Evolutionary conservation across 2,329 filamentous ascomycete genomes (phyloP).

Genomic region (Catunica adiposa): DNA sequence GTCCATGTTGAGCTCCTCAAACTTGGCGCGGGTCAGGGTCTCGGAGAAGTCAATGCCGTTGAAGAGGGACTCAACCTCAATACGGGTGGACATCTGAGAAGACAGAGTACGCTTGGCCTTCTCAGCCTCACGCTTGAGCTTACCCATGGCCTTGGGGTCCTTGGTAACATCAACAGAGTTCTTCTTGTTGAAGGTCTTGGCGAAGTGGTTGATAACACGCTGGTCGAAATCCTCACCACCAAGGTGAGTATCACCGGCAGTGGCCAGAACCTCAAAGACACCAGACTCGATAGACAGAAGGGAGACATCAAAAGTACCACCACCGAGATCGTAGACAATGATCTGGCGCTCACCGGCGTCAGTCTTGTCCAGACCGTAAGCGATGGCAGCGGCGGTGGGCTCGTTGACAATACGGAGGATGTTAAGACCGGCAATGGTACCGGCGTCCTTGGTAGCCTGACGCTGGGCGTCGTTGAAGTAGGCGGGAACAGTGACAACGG

Average conservation of each 20-base stretch:
- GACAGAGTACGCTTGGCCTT: constrained; percentile 98
- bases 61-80: constrained; percentile 95
- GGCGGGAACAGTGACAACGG: constrained; percentile 84
- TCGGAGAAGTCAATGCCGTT: constrained; percentile 96
- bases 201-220: constrained; percentile 88
- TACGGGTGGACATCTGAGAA: constrained; percentile 80
- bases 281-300: constrained; percentile 82
- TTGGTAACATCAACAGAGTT: constrained; percentile 81
- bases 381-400: constrained; percentile 86
- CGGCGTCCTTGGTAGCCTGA: constrained; percentile 92
- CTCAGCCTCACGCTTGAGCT: constrained; percentile 97
- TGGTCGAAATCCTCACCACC: constrained; percentile 99
- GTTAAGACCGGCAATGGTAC: constrained; percentile 79
- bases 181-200: constrained; percentile 98
- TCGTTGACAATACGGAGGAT: constrained; percentile 95
- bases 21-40: constrained; percentile 96
- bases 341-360: constrained; percentile 68
- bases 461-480: constrained; percentile 99
- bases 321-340: constrained; percentile 85
- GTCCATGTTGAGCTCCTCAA: constrained; percentile 97
- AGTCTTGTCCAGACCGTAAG: constrained; percentile 82
- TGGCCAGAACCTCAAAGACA: constrained; percentile 87
- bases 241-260: constrained; percentile 90
- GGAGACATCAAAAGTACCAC: constrained; percentile 88
- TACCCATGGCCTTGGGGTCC: constrained; percentile 95